These are phyloP conservation scores for Bruguiera sexangula DNA, from an alignment of 345 rosid genomes.

Conservation along the genomic window DNA sequence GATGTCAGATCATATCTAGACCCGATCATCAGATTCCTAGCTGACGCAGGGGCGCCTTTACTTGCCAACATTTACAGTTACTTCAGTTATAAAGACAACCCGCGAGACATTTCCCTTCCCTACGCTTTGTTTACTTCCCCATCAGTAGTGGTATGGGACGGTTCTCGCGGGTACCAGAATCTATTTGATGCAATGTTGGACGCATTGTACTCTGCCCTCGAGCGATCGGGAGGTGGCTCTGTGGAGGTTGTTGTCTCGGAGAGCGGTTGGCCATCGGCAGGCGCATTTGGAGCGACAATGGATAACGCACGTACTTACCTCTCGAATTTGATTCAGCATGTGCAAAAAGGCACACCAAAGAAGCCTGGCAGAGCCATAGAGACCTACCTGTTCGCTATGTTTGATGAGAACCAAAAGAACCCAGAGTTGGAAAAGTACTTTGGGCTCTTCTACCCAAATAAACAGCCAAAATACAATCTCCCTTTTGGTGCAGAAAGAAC, in stretches of 20 bases:
- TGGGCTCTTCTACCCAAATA: slow-evolving; percentile 33
- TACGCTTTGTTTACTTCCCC: slow-evolving; percentile 36
- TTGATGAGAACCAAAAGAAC: slow-evolving; percentile 38
- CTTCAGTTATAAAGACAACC: slow-evolving; percentile 33
- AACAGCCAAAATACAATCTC: slow-evolving; percentile 29
- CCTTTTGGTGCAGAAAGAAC: slow-evolving; percentile 19
- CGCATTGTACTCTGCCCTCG: slow-evolving; percentile 30
- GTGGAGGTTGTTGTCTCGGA: slow-evolving; percentile 38
- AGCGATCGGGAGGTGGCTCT: slow-evolving; percentile 23
- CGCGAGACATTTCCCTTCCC: slow-evolving; percentile 25
- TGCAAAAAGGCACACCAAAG: slow-evolving; percentile 36
- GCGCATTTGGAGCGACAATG: slow-evolving; percentile 16
- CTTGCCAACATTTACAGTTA: slow-evolving; percentile 39
- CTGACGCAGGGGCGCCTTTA: slow-evolving; percentile 16
- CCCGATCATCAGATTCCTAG: slow-evolving; percentile 30
- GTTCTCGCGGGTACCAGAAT: slow-evolving; percentile 24
- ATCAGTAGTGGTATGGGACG: slow-evolving; percentile 27
- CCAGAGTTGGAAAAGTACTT: slow-evolving; percentile 36
- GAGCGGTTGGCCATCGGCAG: slow-evolving; percentile 42
- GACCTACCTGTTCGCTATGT: slow-evolving; percentile 38
- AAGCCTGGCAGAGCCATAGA: slow-evolving; percentile 33
- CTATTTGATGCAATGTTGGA: slow-evolving; percentile 43
- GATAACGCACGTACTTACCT: slow-evolving; percentile 27
- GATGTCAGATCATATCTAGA: slow-evolving; percentile 28
- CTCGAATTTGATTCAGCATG: slow-evolving; percentile 30